A percentile compares a stretch with the other conserved stretches of the same genome.
Evolutionary conservation across 257 asterid genomes (phyloP).

Genomic region (Solanum boliviense): DNA sequence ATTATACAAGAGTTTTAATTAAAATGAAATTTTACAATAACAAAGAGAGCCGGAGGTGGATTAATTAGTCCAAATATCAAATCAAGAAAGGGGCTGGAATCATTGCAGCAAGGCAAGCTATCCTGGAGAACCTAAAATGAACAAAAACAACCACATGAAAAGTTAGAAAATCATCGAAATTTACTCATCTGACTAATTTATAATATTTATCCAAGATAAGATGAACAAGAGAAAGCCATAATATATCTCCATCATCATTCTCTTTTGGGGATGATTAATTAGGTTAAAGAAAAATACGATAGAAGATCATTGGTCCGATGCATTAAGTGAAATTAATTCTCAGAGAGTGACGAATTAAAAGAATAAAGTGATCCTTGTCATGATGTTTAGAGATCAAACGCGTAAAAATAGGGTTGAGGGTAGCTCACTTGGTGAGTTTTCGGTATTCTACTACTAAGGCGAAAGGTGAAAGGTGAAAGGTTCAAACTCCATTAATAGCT

Average conservation of each 20-base stretch:
- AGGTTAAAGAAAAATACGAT: neutral
- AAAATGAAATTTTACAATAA: neutral
- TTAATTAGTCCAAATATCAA: neutral
- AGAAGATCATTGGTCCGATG: neutral
- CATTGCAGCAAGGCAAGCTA: neutral
- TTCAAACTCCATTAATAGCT: neutral
- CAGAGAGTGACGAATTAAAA: too few species aligned
- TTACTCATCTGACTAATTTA: neutral
- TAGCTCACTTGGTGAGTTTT: neutral
- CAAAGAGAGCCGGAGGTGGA: neutral
- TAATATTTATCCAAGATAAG: neutral
- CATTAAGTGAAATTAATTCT: neutral
- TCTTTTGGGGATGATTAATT: neutral
- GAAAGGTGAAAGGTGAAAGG: neutral
- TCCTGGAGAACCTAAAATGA: neutral
- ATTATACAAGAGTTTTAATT: neutral
- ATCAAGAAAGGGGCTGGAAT: neutral
- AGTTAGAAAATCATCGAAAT: neutral
- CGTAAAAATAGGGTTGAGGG: too few species aligned
- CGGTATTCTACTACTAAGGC: neutral
- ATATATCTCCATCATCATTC: neutral
- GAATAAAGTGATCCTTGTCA: too few species aligned
- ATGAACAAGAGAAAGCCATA: neutral
- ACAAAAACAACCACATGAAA: neutral
- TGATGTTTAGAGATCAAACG: too few species aligned